Conservation (phyloP, 345 rosid genomes). For the Rhodamnia rubescens region DNA sequence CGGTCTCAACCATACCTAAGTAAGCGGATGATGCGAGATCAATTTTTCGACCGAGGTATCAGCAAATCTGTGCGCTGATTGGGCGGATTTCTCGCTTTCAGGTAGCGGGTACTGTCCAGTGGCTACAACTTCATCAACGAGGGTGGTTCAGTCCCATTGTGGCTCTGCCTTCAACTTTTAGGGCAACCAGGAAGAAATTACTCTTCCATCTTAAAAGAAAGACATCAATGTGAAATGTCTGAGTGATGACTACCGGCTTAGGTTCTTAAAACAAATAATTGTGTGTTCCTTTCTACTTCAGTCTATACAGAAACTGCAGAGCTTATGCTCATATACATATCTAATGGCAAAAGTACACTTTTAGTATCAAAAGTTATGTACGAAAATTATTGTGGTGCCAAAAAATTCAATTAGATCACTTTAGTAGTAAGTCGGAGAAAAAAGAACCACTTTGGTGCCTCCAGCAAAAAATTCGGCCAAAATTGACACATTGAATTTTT, state of each 20-base stretch:
- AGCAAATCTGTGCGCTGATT: background rate
- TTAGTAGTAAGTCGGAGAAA: too few species aligned
- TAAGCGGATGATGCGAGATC: background rate
- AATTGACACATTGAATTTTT: too few species aligned
- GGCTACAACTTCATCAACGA: background rate
- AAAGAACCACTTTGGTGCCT: too few species aligned
- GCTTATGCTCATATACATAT: background rate
- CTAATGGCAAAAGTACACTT: background rate
- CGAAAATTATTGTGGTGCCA: too few species aligned
- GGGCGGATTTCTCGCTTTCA: background rate
- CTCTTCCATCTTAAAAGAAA: background rate
- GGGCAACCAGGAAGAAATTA: background rate
- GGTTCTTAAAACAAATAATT: background rate
- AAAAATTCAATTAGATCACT: too few species aligned
- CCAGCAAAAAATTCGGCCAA: too few species aligned
- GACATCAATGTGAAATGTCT: background rate
- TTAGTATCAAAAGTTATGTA: too few species aligned
- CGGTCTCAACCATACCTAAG: background rate
- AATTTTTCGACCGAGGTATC: background rate
- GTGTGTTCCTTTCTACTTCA: background rate
- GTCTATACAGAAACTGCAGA: background rate
- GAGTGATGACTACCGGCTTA: background rate
- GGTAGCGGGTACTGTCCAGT: background rate
- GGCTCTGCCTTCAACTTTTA: background rate
- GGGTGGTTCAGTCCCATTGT: background rate